phyloP scores from a whole-genome alignment of 331 rosid species.

The Spiraea crenata region DNA sequence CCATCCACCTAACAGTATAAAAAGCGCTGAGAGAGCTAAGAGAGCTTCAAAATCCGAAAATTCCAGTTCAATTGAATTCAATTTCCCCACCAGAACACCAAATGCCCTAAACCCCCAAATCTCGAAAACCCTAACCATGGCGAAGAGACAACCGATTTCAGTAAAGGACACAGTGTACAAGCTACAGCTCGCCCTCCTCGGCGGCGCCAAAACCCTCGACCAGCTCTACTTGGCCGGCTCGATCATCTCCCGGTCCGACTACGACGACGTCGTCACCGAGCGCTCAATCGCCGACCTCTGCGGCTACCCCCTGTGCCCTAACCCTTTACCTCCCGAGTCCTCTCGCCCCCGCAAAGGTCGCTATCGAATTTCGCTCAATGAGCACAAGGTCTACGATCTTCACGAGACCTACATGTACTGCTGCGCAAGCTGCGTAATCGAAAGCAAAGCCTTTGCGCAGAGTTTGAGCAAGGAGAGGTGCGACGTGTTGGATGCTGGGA shows the following conservation, averaged over 20 bases:
- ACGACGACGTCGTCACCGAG: slow-evolving; percentile 77
- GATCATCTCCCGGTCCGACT: slow-evolving; percentile 70
- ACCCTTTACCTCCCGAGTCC: slow-evolving; percentile 45
- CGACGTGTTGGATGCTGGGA: slow-evolving; percentile 43
- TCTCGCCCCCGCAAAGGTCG: slow-evolving; percentile 57
- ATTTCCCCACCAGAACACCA: background rate
- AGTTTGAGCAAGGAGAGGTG: slow-evolving; percentile 65
- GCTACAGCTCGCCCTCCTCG: slow-evolving; percentile 64
- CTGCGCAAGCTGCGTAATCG: slow-evolving; percentile 61
- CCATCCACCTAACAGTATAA: too few species aligned
- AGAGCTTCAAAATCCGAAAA: background rate
- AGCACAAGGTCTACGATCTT: slow-evolving; percentile 78
- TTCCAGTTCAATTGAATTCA: slow-evolving; percentile 2
- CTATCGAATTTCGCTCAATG: slow-evolving; percentile 72
- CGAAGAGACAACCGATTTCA: slow-evolving; percentile 28
- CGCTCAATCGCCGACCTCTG: slow-evolving; percentile 61
- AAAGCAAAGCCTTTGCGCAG: slow-evolving; percentile 60
- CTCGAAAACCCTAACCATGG: slow-evolving; percentile 28
- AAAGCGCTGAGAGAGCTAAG: background rate
- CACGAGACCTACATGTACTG: slow-evolving; percentile 73
- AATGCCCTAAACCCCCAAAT: background rate
- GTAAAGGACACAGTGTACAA: slow-evolving; percentile 58
- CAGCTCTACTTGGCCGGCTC: slow-evolving; percentile 79
- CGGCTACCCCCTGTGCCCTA: slow-evolving; percentile 77
- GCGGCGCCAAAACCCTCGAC: slow-evolving; percentile 54